phyloP scores from a whole-genome alignment of 1,284 basidiomycete genomes.

The Phellopilus nigrolimitatus region DNA sequence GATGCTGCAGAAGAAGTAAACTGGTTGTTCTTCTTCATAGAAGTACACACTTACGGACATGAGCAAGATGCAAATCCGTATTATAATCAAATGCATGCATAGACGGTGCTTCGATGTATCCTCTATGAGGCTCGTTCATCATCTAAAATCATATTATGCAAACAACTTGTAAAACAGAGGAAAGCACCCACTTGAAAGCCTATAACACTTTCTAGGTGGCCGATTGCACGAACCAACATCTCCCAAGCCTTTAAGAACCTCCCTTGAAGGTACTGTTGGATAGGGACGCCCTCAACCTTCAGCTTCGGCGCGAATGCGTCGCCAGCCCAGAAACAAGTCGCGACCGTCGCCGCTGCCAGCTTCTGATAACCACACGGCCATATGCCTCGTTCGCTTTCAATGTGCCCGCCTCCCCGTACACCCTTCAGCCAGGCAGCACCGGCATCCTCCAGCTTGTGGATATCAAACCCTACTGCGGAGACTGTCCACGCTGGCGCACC shows the following conservation, averaged over 20 bases:
- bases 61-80: conserved; percentile 86
- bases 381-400: conserved; percentile 69
- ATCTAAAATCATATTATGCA: conserved; percentile 41
- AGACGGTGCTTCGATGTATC: conserved; percentile 81
- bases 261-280: conserved; percentile 83
- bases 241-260: conserved; percentile 80
- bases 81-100: conserved; percentile 90
- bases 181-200: conserved; percentile 77
- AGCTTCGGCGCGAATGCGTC: conserved; percentile 79
- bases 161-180: not conserved
- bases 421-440: conserved; percentile 84
- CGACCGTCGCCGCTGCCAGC: conserved; percentile 82
- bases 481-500: conserved; percentile 93
- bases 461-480: conserved; percentile 74
- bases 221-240: conserved; percentile 62
- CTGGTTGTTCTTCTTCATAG: too few relatives aligned
- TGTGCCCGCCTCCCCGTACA: conserved; percentile 67
- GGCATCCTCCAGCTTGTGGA: conserved; percentile 68
- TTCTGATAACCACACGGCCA: conserved; percentile 94
- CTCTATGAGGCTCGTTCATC: conserved; percentile 96
- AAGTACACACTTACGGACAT: conserved; percentile 57
- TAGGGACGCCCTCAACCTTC: conserved; percentile 53
- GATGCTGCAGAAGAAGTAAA: conserved; percentile 45
- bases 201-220: conserved; percentile 72
- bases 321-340: conserved; percentile 89